phyloP scores from a whole-genome alignment of 108 stramenopile genomes.

The Chaetoceros muelleri region DNA sequence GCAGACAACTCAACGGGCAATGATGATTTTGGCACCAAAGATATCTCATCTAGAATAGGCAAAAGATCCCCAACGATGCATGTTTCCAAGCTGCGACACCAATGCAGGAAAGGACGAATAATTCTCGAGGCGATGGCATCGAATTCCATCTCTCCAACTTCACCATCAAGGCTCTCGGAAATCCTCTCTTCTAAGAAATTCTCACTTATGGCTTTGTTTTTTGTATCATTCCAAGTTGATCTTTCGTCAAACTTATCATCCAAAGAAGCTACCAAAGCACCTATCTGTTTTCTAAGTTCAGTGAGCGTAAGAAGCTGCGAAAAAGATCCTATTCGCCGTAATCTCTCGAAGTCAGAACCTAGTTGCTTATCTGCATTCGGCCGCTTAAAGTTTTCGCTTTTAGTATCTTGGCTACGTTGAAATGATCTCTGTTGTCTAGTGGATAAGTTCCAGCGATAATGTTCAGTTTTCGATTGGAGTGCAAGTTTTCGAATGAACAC shows the following conservation, averaged over 20 bases:
- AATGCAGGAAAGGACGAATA: slow-evolving; percentile 52
- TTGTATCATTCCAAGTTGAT: background rate
- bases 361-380: background rate
- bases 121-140: slow-evolving; percentile 47
- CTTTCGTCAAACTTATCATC: slow-evolving; percentile 23
- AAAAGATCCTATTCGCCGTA: slow-evolving; percentile 46
- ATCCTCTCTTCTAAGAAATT: slow-evolving; percentile 44
- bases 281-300: slow-evolving; percentile 52
- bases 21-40: slow-evolving; percentile 4
- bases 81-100: slow-evolving; percentile 62
- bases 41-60: slow-evolving; percentile 21
- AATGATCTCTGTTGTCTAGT: slow-evolving; percentile 10
- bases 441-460: slow-evolving; percentile 16
- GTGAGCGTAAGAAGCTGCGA: slow-evolving; percentile 50
- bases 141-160: slow-evolving; percentile 41
- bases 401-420: slow-evolving; percentile 1
- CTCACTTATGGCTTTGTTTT: slow-evolving; percentile 14
- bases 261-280: slow-evolving; percentile 48
- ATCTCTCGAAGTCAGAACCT: slow-evolving; percentile 1
- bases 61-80: slow-evolving; percentile 37
- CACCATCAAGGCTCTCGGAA: slow-evolving; percentile 31
- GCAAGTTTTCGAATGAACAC: slow-evolving; percentile 61
- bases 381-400: slow-evolving; percentile 2
- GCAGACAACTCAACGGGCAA: slow-evolving; percentile 24
- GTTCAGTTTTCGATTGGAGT: slow-evolving; percentile 32